phyloP scores from a whole-genome alignment of 2,329 filamentous ascomycete species.

The Shiraia sp. region DNA sequence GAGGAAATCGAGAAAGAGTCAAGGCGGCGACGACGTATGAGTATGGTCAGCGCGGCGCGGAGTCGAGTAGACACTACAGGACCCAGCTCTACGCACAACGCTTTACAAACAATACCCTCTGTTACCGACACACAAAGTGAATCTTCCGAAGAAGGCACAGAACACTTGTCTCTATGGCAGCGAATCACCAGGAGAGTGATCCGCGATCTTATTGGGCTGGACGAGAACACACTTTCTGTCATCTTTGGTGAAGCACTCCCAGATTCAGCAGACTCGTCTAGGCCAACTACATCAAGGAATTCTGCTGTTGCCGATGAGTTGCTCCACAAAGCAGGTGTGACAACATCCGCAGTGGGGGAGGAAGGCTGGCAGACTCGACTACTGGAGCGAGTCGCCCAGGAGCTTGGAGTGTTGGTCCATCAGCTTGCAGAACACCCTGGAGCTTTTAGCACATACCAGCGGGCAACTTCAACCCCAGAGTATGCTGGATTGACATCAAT shows the following conservation, averaged over 20 bases:
- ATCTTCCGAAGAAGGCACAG: conserved; percentile 47
- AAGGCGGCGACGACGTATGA: conserved; percentile 65
- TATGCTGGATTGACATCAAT: conserved; percentile 76
- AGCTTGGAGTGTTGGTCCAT: conserved; percentile 81
- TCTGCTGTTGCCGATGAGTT: conserved; percentile 21
- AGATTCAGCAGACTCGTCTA: conserved; percentile 36
- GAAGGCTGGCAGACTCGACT: conserved; percentile 73
- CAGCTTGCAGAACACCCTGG: conserved; percentile 85
- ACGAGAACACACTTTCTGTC: conserved; percentile 80
- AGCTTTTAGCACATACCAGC: conserved; percentile 81
- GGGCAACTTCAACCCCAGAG: conserved; percentile 62
- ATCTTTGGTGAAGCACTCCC: conserved; percentile 82
- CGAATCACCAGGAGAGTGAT: conserved; percentile 85
- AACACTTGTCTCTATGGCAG: conserved; percentile 73
- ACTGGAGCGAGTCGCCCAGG: conserved; percentile 80
- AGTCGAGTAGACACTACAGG: conserved; percentile 30
- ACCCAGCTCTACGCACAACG: conserved; percentile 12
- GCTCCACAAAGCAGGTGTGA: conserved; percentile 22
- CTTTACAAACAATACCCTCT: conserved; percentile 17
- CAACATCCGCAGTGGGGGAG: conserved; percentile 40
- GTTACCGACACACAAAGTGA: conserved; percentile 37
- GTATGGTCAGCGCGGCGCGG: conserved; percentile 55
- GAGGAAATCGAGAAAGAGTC: conserved; percentile 91
- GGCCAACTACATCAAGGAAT: conserved; percentile 26
- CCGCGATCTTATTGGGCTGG: conserved; percentile 85